These are phyloP conservation scores for Clavispora asparagi DNA, from an alignment of 805 yeast genomes.

Conservation along the genomic window DNA sequence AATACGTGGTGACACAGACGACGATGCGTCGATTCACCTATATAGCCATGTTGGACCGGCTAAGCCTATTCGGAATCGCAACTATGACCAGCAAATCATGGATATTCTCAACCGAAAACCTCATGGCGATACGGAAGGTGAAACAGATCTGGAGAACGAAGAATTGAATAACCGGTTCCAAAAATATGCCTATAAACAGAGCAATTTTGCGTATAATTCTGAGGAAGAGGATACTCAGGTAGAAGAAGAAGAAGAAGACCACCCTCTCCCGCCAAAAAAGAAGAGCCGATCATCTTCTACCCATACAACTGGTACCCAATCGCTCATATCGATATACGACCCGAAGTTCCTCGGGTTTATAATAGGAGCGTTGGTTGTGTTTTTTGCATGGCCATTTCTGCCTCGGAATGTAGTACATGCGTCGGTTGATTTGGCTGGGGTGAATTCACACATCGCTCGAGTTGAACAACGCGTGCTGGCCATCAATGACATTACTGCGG, in stretches of 20 bases:
- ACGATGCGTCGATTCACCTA: slow-evolving; percentile 38
- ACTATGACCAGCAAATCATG: slow-evolving; percentile 9
- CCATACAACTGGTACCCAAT: not conserved
- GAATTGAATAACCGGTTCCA: slow-evolving; percentile 16
- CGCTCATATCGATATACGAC: not conserved
- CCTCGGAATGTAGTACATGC: not conserved
- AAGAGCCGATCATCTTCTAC: not conserved
- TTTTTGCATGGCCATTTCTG: not conserved
- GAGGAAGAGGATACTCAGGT: slow-evolving; percentile 9
- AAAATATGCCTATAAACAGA: slow-evolving; percentile 12
- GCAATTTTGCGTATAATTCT: not conserved
- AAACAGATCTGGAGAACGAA: slow-evolving; percentile 1
- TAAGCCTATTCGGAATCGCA: slow-evolving; percentile 22
- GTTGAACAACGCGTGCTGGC: slow-evolving; percentile 10
- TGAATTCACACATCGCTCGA: slow-evolving; percentile 6
- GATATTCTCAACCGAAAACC: slow-evolving; percentile 5
- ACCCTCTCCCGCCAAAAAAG: not conserved
- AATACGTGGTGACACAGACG: slow-evolving; percentile 36
- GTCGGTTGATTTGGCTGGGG: slow-evolving; percentile 1
- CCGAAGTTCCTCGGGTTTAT: slow-evolving; percentile 2
- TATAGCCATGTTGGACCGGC: slow-evolving; percentile 35
- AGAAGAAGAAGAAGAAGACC: slow-evolving; percentile 5
- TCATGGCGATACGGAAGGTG: slow-evolving; percentile 2
- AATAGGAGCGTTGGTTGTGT: not conserved
- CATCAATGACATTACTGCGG: slow-evolving; percentile 12